Evolutionary conservation across 2,329 filamentous ascomycete species (phyloP).

Genomic region (Biscogniauxia sp.): DNA sequence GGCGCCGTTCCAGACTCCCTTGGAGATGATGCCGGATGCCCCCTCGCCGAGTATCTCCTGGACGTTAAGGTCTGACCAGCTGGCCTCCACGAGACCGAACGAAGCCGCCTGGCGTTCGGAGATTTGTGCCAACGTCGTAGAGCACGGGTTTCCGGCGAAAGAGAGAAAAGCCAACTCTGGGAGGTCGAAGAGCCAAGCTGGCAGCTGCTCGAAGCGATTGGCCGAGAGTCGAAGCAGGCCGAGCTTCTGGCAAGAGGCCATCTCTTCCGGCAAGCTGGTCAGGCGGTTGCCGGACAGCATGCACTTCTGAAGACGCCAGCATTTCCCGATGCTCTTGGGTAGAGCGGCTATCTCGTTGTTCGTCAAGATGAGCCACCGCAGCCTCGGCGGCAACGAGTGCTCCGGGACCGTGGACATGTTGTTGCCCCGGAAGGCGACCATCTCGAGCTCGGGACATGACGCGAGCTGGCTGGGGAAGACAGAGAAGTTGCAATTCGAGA

Average conservation of each 20-base stretch:
- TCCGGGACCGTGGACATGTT: constrained; percentile 42
- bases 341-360: constrained; percentile 41
- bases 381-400: constrained; percentile 38
- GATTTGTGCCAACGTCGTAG: constrained; percentile 23
- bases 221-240: constrained; percentile 43
- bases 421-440: constrained; percentile 48
- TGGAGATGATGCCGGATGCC: constrained; percentile 46
- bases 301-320: constrained; percentile 44
- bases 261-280: constrained; percentile 37
- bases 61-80: constrained; percentile 41
- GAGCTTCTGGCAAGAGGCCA: constrained; percentile 44
- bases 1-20: constrained; percentile 35
- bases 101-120: constrained; percentile 10
- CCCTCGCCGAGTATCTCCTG: constrained; percentile 42
- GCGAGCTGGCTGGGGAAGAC: constrained; percentile 42
- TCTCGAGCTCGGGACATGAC: constrained; percentile 44
- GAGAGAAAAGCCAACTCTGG: constrained; percentile 46
- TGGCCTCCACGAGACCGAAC: constrained; percentile 36
- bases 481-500: constrained; percentile 44
- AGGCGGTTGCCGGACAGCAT: constrained; percentile 49
- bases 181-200: constrained; percentile 43
- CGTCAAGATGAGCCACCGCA: constrained; percentile 49
- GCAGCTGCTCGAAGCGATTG: constrained; percentile 39
- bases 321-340: constrained; percentile 42
- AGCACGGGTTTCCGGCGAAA: constrained; percentile 47